A percentile compares a stretch with the other conserved stretches of the same genome.
Evolutionary conservation across 805 yeast genomes (phyloP).

Genomic region (Ogataea philodendri): DNA sequence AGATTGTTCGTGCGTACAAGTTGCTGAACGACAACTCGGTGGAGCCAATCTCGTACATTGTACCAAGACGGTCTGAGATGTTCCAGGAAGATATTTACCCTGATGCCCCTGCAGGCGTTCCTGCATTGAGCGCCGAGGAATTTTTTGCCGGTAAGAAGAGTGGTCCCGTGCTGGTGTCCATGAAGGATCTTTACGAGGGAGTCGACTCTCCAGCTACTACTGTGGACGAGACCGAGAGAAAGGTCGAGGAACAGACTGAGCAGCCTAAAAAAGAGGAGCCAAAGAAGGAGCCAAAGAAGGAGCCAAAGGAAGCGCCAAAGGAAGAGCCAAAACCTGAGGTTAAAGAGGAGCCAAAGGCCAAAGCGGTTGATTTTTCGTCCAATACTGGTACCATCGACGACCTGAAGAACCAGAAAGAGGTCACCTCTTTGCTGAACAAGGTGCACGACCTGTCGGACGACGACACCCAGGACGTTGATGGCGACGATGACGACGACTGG

Average conservation of each 20-base stretch:
- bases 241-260: too few relatives aligned
- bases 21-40: conserved; percentile 80
- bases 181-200: conserved; percentile 82
- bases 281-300: conserved; percentile 13
- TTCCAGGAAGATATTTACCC: conserved; percentile 94
- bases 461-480: conserved; percentile 35
- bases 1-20: conserved; percentile 78
- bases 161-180: conserved; percentile 75
- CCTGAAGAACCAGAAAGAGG: conserved; percentile 46
- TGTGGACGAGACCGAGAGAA: conserved; percentile 5
- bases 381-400: conserved; percentile 37
- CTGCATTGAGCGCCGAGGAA: conserved; percentile 78
- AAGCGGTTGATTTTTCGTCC: conserved; percentile 1
- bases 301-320: conserved; percentile 1
- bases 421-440: conserved; percentile 46
- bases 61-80: conserved; percentile 90
- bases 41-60: conserved; percentile 90
- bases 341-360: conserved; percentile 19
- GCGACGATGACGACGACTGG: conserved; percentile 34
- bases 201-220: conserved; percentile 50
- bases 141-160: conserved; percentile 76
- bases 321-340: conserved; percentile 15
- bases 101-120: conserved; percentile 75
- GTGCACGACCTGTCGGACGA: conserved; percentile 41
- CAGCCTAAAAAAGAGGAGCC: conserved; percentile 4